phyloP scores from a whole-genome alignment of 306 rosid genomes.

The Echinosophora koreensis region DNA sequence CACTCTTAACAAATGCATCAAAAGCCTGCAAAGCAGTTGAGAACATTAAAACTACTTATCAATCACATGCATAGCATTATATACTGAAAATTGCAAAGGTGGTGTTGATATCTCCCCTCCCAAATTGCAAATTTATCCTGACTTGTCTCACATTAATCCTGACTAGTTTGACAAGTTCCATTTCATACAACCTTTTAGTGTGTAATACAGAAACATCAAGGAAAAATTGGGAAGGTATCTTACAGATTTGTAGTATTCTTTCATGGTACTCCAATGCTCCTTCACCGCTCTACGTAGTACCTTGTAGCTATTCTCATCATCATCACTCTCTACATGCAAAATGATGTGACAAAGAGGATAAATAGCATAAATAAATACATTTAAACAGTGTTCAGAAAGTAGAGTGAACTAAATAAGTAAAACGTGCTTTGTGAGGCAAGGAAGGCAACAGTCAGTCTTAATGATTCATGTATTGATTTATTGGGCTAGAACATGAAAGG shows the following conservation, averaged over 20 bases:
- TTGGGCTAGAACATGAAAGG: neutral
- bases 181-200: conserved; percentile 14
- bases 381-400: conserved; percentile 25
- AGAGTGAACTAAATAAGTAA: neutral
- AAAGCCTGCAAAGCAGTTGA: conserved; percentile 49
- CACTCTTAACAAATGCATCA: conserved; percentile 50
- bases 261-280: conserved; percentile 57
- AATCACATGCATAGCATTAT: neutral
- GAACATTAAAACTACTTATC: neutral
- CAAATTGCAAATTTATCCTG: neutral
- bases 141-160: neutral
- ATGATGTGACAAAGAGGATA: neutral
- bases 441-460: neutral
- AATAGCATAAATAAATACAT: conserved; percentile 3
- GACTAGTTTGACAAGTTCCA: neutral
- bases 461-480: neutral
- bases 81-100: neutral
- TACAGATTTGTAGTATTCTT: conserved; percentile 54
- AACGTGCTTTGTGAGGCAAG: neutral
- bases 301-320: conserved; percentile 50
- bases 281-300: conserved; percentile 47
- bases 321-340: conserved; percentile 43
- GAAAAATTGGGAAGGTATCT: conserved; percentile 26
- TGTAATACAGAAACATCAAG: conserved; percentile 22
- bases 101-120: conserved; percentile 15